phyloP scores from a whole-genome alignment of 345 rosid species.

The Arabidopsis thaliana region DNA sequence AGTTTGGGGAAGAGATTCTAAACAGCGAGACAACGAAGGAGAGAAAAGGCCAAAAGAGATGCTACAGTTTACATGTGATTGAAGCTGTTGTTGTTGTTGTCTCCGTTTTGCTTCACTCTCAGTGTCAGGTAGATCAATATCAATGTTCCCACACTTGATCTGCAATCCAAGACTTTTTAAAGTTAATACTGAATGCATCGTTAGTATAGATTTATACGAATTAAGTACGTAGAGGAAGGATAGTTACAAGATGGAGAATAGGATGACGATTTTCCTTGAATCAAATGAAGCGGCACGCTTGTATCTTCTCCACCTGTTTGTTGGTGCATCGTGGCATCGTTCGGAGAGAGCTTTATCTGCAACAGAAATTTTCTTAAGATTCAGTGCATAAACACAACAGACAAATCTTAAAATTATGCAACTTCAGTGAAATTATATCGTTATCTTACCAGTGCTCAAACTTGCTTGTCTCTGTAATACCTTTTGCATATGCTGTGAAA shows the following conservation, averaged over 20 bases:
- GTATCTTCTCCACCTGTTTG: constrained; percentile 86
- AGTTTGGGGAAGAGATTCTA: constrained; percentile 23
- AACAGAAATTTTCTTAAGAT: background rate
- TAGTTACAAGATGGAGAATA: constrained; percentile 86
- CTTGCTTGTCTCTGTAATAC: constrained; percentile 85
- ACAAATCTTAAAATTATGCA: background rate
- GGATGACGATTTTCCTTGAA: constrained; percentile 81
- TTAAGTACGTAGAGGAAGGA: background rate
- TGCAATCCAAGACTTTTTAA: constrained; percentile 41
- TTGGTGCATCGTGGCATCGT: constrained; percentile 66
- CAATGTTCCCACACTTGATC: constrained; percentile 92
- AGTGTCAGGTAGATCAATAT: constrained; percentile 83
- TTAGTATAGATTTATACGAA: background rate
- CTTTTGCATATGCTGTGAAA: constrained; percentile 64
- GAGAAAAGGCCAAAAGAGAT: constrained; percentile 12
- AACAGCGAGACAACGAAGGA: constrained; percentile 24
- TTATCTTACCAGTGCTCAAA: constrained; percentile 59
- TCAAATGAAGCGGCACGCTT: constrained; percentile 86
- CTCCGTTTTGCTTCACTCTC: constrained; percentile 68
- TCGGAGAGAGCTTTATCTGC: constrained; percentile 69
- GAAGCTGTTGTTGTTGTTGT: constrained; percentile 49
- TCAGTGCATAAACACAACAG: constrained; percentile 15
- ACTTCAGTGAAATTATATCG: constrained; percentile 32
- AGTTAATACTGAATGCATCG: background rate
- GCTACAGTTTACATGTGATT: constrained; percentile 49